phyloP scores from a whole-genome alignment of 352 stramenopile genomes.

The Pythium plurisporium region DNA sequence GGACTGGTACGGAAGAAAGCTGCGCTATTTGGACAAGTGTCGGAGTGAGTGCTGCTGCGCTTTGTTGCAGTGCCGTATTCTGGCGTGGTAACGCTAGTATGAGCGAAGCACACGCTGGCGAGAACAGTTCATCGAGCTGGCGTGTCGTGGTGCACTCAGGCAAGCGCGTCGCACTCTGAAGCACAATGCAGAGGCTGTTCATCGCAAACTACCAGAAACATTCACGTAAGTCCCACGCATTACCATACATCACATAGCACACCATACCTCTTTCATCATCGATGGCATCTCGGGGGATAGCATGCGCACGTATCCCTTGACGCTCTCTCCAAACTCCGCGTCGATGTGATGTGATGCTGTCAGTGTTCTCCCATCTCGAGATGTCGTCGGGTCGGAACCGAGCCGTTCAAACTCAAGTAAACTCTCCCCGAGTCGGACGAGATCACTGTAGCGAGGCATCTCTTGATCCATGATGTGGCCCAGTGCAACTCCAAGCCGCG shows the following conservation, averaged over 20 bases:
- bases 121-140: conserved; percentile 35
- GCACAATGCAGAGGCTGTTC: conserved; percentile 16
- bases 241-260: not conserved
- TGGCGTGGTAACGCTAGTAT: conserved; percentile 38
- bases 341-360: conserved; percentile 1
- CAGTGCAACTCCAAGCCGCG: conserved; percentile 34
- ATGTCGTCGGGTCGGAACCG: not conserved
- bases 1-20: conserved; percentile 25
- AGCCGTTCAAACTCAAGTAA: conserved; percentile 33
- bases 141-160: conserved; percentile 9
- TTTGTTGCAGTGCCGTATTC: conserved; percentile 32
- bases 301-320: conserved; percentile 33
- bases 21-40: conserved; percentile 42
- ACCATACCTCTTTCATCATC: conserved; percentile 35
- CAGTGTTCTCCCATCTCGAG: not conserved
- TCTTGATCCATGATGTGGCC: conserved; percentile 32
- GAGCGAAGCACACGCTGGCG: conserved; percentile 29
- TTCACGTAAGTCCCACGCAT: not conserved
- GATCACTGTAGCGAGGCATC: conserved; percentile 36
- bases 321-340: not conserved
- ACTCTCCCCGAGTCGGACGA: conserved; percentile 42
- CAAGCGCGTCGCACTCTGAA: conserved; percentile 27
- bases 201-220: conserved; percentile 15
- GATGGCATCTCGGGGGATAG: conserved; percentile 54
- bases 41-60: conserved; percentile 42